Percentiles rank a stretch among this genome's conserved stretches.
These are phyloP conservation scores for Oxytropis ochrocephala DNA, from an alignment of 306 rosid genomes.

Conservation along the genomic window DNA sequence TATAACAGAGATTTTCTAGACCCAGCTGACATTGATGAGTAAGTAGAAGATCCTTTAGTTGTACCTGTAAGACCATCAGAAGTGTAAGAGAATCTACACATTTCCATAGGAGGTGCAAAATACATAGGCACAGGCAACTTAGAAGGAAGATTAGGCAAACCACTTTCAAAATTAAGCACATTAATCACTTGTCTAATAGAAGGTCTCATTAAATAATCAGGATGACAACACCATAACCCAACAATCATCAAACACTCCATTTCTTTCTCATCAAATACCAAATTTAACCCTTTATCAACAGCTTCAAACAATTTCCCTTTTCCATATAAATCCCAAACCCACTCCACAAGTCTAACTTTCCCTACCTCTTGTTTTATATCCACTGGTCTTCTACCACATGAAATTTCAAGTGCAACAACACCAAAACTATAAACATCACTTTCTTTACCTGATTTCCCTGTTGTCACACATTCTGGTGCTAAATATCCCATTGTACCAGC, in stretches of 20 bases:
- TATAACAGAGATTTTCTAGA: conserved; percentile 39
- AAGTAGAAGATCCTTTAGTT: conserved; percentile 31
- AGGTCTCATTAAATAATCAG: conserved; percentile 51
- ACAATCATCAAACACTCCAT: conserved; percentile 43
- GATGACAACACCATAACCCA: conserved; percentile 79
- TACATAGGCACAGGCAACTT: conserved; percentile 60
- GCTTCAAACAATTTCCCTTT: conserved; percentile 43
- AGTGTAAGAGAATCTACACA: conserved; percentile 38
- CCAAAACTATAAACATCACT: conserved; percentile 74
- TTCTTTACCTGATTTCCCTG: conserved; percentile 68
- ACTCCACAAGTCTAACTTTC: conserved; percentile 53
- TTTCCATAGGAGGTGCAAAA: conserved; percentile 46
- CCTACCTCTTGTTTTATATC: conserved; percentile 35
- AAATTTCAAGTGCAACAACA: conserved; percentile 61
- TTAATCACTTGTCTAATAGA: conserved; percentile 61
- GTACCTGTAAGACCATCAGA: conserved; percentile 28
- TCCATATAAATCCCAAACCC: conserved; percentile 74
- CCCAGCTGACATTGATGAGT: conserved; percentile 47
- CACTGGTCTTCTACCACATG: conserved; percentile 67
- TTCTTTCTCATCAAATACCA: conserved; percentile 42
- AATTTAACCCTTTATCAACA: conserved; percentile 30
- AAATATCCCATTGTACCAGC: conserved; percentile 76
- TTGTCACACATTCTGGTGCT: conserved; percentile 66
- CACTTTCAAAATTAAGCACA: conserved; percentile 41
- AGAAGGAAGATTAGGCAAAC: conserved; percentile 53